A percentile compares a stretch with the other conserved stretches of the same genome.
Evolutionary conservation across 371 early-diverging fungal species (phyloP).

Genomic region (Rhizopus delemar): DNA sequence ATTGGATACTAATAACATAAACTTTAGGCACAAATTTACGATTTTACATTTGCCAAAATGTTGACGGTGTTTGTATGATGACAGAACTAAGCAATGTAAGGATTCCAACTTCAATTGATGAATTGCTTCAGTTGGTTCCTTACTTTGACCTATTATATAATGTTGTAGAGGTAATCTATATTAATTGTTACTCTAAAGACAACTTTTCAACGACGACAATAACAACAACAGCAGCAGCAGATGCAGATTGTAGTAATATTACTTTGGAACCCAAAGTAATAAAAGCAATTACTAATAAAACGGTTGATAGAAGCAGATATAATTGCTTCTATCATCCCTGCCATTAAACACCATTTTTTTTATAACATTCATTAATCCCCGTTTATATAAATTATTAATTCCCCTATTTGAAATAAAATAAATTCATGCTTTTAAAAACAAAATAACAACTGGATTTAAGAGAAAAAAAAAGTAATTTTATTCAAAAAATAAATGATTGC

Average conservation of each 20-base stretch:
- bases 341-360: not conserved
- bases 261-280: slow-evolving; percentile 12
- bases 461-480: too few relatives aligned
- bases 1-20: slow-evolving; percentile 11
- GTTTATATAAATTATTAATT: not conserved
- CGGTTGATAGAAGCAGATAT: slow-evolving; percentile 10
- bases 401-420: too few relatives aligned
- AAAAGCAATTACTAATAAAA: slow-evolving; percentile 10
- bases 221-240: slow-evolving; percentile 13
- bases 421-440: too few relatives aligned
- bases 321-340: slow-evolving; percentile 11
- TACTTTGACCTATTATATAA: slow-evolving; percentile 21
- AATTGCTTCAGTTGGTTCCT: slow-evolving; percentile 11
- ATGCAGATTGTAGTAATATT: slow-evolving; percentile 3
- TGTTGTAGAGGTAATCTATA: slow-evolving; percentile 16
- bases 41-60: slow-evolving; percentile 11
- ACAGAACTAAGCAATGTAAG: slow-evolving; percentile 13
- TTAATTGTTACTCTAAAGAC: slow-evolving; percentile 11
- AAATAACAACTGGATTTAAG: too few relatives aligned
- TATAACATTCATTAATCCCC: slow-evolving; percentile 1
- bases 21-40: slow-evolving; percentile 16
- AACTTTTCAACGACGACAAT: slow-evolving; percentile 7
- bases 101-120: slow-evolving; percentile 14
- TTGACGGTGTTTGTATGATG: slow-evolving; percentile 13
- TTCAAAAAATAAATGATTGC: too few relatives aligned